phyloP scores from a whole-genome alignment of 2,329 filamentous ascomycete species.

The Xylaria sp. region DNA sequence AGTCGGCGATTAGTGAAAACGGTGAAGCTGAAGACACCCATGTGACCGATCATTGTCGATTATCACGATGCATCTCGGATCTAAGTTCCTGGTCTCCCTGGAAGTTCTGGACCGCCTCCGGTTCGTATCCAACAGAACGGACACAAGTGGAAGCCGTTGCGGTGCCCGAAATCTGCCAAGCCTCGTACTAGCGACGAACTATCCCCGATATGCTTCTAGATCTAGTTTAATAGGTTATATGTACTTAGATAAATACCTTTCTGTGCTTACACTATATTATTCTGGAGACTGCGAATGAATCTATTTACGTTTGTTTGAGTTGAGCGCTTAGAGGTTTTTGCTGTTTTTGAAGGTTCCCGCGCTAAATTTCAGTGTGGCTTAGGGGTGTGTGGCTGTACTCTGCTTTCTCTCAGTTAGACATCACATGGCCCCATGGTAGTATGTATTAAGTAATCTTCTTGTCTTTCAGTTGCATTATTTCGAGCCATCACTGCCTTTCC shows the following conservation, averaged over 20 bases:
- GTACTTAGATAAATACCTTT: background rate
- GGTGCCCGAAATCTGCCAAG: constrained; percentile 22
- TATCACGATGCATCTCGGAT: background rate
- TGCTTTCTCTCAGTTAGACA: too few species aligned
- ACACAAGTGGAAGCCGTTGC: background rate
- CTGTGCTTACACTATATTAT: constrained; percentile 4
- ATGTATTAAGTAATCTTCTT: background rate
- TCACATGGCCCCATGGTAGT: too few species aligned
- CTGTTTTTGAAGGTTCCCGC: background rate
- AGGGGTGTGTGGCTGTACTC: background rate
- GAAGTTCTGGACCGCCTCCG: constrained; percentile 6
- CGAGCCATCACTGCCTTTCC: background rate
- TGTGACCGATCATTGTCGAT: constrained; percentile 35
- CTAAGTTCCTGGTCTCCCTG: constrained; percentile 7
- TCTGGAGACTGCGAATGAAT: background rate
- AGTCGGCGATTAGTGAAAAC: constrained; percentile 3
- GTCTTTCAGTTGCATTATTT: background rate
- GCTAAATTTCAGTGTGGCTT: constrained; percentile 15
- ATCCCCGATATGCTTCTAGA: background rate
- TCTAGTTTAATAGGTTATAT: background rate
- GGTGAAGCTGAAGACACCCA: constrained; percentile 33
- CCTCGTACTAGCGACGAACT: constrained; percentile 5
- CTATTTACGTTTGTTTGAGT: background rate
- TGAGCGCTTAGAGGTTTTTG: background rate
- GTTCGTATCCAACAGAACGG: background rate